These are phyloP conservation scores for Verticillium zaregamsianum DNA, from an alignment of 2,329 filamentous ascomycete species.

Conservation along the genomic window DNA sequence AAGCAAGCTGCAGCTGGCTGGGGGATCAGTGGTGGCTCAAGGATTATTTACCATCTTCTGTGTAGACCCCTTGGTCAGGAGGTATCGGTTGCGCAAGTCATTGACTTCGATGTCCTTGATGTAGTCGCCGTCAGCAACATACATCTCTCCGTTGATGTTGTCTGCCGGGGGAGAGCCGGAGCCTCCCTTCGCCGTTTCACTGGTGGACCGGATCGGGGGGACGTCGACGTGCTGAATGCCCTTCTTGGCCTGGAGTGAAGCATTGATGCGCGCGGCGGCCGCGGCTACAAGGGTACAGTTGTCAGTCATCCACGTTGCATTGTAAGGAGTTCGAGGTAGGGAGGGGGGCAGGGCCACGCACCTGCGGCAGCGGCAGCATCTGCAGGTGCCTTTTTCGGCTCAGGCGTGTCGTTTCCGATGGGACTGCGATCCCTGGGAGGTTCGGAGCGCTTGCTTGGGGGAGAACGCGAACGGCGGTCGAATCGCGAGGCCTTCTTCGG, in stretches of 20 bases:
- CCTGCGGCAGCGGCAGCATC: conserved; percentile 78
- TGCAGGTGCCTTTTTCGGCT: conserved; percentile 43
- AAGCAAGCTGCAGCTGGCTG: conserved; percentile 6
- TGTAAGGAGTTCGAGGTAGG: neutral
- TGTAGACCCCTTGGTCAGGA: conserved; percentile 92
- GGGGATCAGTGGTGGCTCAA: conserved; percentile 39
- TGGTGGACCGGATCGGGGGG: conserved; percentile 66
- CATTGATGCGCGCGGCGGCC: conserved; percentile 83
- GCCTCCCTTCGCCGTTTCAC: conserved; percentile 16
- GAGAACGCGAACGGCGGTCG: conserved; percentile 87
- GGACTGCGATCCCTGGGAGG: conserved; percentile 78
- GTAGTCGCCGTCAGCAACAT: conserved; percentile 93
- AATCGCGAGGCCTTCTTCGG: conserved; percentile 75
- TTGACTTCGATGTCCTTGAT: conserved; percentile 99
- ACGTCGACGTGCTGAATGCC: conserved; percentile 88
- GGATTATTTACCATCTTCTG: conserved; percentile 97
- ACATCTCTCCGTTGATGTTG: conserved; percentile 80
- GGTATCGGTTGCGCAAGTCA: conserved; percentile 92
- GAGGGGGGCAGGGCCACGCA: conserved; percentile 34
- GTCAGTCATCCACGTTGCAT: conserved; percentile 19
- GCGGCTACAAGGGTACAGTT: conserved; percentile 53
- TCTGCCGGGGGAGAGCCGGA: conserved; percentile 32
- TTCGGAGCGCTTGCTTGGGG: conserved; percentile 63
- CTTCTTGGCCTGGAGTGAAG: conserved; percentile 79
- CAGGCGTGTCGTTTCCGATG: conserved; percentile 29